A percentile compares a stretch with the other conserved stretches of the same genome.
These are phyloP conservation scores for Hypoxylon lienhwacheense DNA, from an alignment of 495 filamentous ascomycete species.

Conservation along the genomic window DNA sequence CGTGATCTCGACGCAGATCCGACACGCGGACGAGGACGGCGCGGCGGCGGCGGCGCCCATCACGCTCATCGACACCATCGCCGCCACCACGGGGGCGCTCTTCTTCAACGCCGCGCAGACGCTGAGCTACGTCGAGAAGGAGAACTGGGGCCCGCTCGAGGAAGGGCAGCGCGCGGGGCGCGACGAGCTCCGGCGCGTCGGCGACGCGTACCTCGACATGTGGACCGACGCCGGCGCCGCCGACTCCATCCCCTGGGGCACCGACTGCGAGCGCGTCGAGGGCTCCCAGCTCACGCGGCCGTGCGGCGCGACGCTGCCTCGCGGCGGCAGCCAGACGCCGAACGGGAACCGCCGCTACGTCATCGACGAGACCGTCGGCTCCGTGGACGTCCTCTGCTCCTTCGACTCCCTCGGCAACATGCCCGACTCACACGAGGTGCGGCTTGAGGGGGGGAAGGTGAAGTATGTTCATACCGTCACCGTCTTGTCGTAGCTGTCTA, in stretches of 20 bases:
- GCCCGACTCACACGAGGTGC: slow-evolving; percentile 53
- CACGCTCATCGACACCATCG: slow-evolving; percentile 49
- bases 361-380: slow-evolving; percentile 53
- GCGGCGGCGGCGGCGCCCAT: too few relatives aligned
- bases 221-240: slow-evolving; percentile 51
- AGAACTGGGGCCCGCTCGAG: slow-evolving; percentile 46
- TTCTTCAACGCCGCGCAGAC: slow-evolving; percentile 53
- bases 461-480: slow-evolving; percentile 53
- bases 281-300: slow-evolving; percentile 44
- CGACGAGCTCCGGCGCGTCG: slow-evolving; percentile 46
- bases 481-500: slow-evolving; percentile 14
- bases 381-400: slow-evolving; percentile 51
- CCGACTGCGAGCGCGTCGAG: slow-evolving; percentile 52
- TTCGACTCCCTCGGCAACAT: slow-evolving; percentile 49
- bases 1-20: slow-evolving; percentile 49
- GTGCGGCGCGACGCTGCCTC: slow-evolving; percentile 45
- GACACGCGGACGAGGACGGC: slow-evolving; percentile 42
- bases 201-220: slow-evolving; percentile 55
- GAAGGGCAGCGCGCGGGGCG: slow-evolving; percentile 35
- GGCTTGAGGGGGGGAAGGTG: slow-evolving; percentile 48
- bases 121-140: slow-evolving; percentile 45
- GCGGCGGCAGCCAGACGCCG: slow-evolving; percentile 42
- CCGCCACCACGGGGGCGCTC: slow-evolving; percentile 50
- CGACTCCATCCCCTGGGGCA: slow-evolving; percentile 51
- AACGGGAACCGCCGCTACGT: slow-evolving; percentile 53